phyloP scores from a whole-genome alignment of 176 grass and related monocot genomes.

The Eleusine coracana region DNA sequence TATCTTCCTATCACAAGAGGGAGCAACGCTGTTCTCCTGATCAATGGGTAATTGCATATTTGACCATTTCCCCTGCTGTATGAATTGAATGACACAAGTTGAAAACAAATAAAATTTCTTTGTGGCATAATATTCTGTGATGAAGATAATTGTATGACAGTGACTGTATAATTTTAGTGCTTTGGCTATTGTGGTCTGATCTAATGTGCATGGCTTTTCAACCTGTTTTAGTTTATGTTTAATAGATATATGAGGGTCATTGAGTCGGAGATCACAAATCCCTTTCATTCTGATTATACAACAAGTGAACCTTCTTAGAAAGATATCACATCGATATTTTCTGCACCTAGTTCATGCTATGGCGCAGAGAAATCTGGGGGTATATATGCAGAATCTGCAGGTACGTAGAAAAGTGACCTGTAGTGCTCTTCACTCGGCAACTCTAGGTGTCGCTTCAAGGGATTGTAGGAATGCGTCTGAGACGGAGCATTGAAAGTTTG shows the following conservation, averaged over 20 bases:
- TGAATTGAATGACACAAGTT: slow-evolving; percentile 11
- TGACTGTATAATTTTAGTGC: slow-evolving; percentile 6
- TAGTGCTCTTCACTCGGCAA: neutral
- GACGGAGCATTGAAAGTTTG: neutral
- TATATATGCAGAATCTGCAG: neutral
- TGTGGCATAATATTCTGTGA: neutral
- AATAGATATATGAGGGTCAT: neutral
- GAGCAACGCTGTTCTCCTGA: slow-evolving; percentile 88
- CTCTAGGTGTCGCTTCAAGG: neutral
- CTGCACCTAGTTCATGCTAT: neutral
- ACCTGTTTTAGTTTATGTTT: neutral
- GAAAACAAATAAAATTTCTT: neutral
- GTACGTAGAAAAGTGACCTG: neutral
- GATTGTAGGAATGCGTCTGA: neutral
- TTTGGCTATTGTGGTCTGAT: slow-evolving; percentile 3
- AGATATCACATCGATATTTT: neutral
- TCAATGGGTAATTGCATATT: slow-evolving; percentile 84
- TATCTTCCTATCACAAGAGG: slow-evolving; percentile 98
- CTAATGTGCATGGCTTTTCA: slow-evolving; percentile 5
- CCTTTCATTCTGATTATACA: neutral
- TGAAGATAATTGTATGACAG: neutral
- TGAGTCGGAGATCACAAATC: slow-evolving; percentile 27
- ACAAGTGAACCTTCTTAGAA: slow-evolving; percentile 24
- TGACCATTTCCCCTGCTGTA: slow-evolving; percentile 17
- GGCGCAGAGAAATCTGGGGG: neutral